These are phyloP conservation scores for Wickerhamomyces xylosicus DNA, from an alignment of 805 yeast species.

Conservation along the genomic window DNA sequence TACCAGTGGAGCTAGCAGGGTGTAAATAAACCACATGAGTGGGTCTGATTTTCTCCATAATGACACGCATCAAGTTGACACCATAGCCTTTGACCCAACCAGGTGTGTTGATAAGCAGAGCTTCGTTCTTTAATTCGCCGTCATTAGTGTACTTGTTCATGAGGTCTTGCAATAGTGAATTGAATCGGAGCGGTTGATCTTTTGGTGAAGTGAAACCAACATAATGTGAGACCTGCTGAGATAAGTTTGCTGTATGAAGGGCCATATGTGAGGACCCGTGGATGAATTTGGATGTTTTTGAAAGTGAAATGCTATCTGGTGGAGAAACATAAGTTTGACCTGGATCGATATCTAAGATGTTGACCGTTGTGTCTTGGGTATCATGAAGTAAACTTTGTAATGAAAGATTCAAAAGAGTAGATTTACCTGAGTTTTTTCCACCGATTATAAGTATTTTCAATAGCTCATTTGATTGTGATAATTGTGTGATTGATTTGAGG, in stretches of 20 bases:
- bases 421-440: conserved; percentile 74
- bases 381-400: conserved; percentile 34
- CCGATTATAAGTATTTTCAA: conserved; percentile 27
- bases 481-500: conserved; percentile 27
- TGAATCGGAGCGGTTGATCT: conserved; percentile 49
- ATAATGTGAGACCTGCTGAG: conserved; percentile 21
- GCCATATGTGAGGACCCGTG: conserved; percentile 25
- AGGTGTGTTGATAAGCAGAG: conserved; percentile 65
- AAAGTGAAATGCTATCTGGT: conserved; percentile 62
- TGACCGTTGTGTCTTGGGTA: conserved; percentile 22
- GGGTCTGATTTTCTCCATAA: conserved; percentile 34
- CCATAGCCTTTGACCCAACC: conserved; percentile 94
- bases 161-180: conserved; percentile 31
- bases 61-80: conserved; percentile 43
- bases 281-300: conserved; percentile 21
- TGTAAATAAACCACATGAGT: conserved; percentile 48
- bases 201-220: conserved; percentile 65
- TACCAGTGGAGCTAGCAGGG: conserved; percentile 15
- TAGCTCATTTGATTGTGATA: conserved; percentile 20
- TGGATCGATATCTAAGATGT: conserved; percentile 73
- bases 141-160: conserved; percentile 23
- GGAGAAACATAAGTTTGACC: conserved; percentile 76
- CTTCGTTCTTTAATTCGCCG: conserved; percentile 15
- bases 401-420: conserved; percentile 52
- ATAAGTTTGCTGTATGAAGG: conserved; percentile 7